Evolutionary conservation across 176 grass and related monocot species (phyloP), one percentile per base, ranked within the genome.

Genomic region (Phragmites australis): DNA sequence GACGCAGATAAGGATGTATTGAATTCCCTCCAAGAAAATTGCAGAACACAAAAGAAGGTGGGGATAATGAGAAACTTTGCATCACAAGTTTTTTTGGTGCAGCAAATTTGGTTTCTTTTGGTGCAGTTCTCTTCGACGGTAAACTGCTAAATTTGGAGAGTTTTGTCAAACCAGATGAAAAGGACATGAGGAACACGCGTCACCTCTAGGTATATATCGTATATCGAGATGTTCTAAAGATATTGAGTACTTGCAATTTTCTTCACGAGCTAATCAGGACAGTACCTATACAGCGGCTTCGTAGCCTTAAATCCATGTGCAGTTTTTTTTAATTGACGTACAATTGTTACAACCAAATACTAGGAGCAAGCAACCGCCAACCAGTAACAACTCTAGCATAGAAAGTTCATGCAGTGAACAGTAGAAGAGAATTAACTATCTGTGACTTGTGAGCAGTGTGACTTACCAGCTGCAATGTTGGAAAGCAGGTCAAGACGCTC

Each of bases 1-100:
- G 31, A 65, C 54, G 42, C 61, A 9, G 87, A 89, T 85, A 77
- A 81, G 82, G 87, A 81, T 77, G 87, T 58, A 41, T 77, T 59
- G 65, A 77, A 81, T 77, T 56, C 65, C 48, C 45, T 76, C 63
- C 82, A 85, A 85, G 70, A 70, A 63, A 73, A 74, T 73, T 65
- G 68, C 56, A 6, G 34, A 13, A 19, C 47, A 55, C 17, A 21
- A 74, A 42, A 64, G 44, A 57, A 30, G 49, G 53, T 3, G 14
- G 1, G 9, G 81, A 69, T 67, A 80, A 76, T 55, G 70, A 81
- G 82, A 67, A 51, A 76, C 32, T 55, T 54, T 54, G 56, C 34
- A 10, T 78, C 73, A 77, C 86, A 63, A 34, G 54, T 23, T 76
- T 62, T 81, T 62, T 55, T 76, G 37, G 40, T 56, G 59, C 17